Percentiles rank a stretch among this genome's conserved stretches.
Conservation (phyloP, 2,329 filamentous ascomycete species). For the Colletotrichum plurivorum region DNA sequence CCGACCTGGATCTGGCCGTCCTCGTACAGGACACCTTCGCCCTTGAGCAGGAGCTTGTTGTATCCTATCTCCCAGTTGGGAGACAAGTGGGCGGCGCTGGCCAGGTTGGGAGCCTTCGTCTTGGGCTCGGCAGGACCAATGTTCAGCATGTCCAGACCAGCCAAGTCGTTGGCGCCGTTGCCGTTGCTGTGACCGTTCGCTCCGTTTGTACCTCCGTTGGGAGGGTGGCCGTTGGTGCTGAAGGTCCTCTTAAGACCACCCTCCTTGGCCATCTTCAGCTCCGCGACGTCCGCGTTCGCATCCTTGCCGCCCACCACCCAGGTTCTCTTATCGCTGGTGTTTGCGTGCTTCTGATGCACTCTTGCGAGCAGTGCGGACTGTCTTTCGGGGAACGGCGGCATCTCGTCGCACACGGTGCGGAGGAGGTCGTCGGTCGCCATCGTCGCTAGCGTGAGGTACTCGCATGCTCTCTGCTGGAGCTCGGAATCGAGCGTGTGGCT, state of each 20-base stretch:
- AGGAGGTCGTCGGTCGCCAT: constrained; percentile 92
- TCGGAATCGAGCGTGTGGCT: constrained; percentile 96
- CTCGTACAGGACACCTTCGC: constrained; percentile 93
- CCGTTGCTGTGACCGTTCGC: constrained; percentile 64
- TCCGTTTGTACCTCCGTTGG: constrained; percentile 61
- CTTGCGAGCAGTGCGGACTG: constrained; percentile 92
- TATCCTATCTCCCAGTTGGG: constrained; percentile 96
- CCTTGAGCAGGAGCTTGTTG: constrained; percentile 82
- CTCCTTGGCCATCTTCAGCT: constrained; percentile 85
- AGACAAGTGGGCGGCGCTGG: constrained; percentile 91
- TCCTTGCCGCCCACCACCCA: constrained; percentile 99
- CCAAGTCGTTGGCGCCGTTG: constrained; percentile 75
- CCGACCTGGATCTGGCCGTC: constrained; percentile 95
- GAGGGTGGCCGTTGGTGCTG: constrained; percentile 68
- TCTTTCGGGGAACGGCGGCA: constrained; percentile 97
- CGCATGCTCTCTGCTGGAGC: constrained; percentile 94
- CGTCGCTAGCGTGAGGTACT: constrained; percentile 89
- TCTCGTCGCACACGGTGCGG: constrained; percentile 95
- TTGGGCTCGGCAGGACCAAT: constrained; percentile 70
- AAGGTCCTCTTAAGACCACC: constrained; percentile 90
- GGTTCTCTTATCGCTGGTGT: constrained; percentile 93
- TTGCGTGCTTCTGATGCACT: constrained; percentile 93
- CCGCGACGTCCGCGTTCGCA: constrained; percentile 85
- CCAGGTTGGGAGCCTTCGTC: constrained; percentile 83
- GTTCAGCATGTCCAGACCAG: constrained; percentile 83